phyloP scores from a whole-genome alignment of 192 early-diverging fungal genomes.

The Bifiguratus adelaidae region DNA sequence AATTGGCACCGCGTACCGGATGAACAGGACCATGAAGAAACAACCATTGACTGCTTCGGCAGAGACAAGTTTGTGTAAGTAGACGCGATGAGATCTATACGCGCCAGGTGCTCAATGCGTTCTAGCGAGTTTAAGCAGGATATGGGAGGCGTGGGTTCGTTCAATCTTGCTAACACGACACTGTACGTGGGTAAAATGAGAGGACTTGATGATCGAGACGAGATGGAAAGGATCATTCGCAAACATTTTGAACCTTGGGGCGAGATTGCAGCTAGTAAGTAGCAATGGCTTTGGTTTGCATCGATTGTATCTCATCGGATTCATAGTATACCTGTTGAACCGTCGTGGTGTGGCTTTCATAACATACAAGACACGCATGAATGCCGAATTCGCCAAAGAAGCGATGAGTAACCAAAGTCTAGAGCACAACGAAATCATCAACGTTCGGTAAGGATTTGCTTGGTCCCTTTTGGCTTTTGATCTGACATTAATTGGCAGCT shows the following conservation, averaged over 20 bases:
- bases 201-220: constrained; percentile 7
- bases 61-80: constrained; percentile 51
- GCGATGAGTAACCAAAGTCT: constrained; percentile 77
- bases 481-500: constrained; percentile 27
- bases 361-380: constrained; percentile 52
- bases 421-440: constrained; percentile 61
- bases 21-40: constrained; percentile 29
- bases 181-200: constrained; percentile 64
- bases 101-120: not conserved
- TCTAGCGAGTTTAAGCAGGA: constrained; percentile 40
- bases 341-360: constrained; percentile 77
- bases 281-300: not conserved
- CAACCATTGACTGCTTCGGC: constrained; percentile 72
- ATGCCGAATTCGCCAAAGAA: constrained; percentile 85
- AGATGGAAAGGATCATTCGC: constrained; percentile 39
- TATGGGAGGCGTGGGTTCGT: constrained; percentile 64
- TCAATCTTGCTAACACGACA: constrained; percentile 60
- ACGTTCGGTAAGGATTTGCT: constrained; percentile 14
- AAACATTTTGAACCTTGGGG: constrained; percentile 70
- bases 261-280: constrained; percentile 59
- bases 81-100: not conserved
- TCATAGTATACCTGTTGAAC: constrained; percentile 53
- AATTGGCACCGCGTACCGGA: constrained; percentile 42
- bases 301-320: constrained; percentile 1
- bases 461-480: not conserved